Evolutionary conservation across 441 rosid genomes (phyloP).

Genomic region (Metrosideros polymorpha): DNA sequence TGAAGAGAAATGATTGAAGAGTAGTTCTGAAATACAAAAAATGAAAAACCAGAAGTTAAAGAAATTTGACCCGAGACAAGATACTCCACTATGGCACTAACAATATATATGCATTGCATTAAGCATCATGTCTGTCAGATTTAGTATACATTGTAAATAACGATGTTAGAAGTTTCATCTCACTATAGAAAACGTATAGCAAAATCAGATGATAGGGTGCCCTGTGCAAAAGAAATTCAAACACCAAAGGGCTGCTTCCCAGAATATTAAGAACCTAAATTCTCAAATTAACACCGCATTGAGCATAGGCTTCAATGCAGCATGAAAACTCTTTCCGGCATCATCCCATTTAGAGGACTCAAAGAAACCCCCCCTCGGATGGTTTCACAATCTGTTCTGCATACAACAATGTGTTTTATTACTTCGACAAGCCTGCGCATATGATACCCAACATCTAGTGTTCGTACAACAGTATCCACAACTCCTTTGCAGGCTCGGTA

Average conservation of each 20-base stretch:
- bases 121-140: not conserved
- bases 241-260: not conserved
- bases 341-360: not conserved
- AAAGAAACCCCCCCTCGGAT: not conserved
- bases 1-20: conserved; percentile 65
- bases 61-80: not conserved
- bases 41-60: not conserved
- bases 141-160: not conserved
- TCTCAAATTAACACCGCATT: not conserved
- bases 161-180: not conserved
- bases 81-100: not conserved
- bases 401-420: conserved; percentile 1
- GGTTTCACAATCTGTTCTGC: conserved; percentile 1
- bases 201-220: not conserved
- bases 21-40: conserved; percentile 38
- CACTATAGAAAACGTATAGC: not conserved
- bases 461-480: not conserved
- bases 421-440: not conserved
- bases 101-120: not conserved
- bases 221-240: not conserved
- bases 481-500: not conserved
- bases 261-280: not conserved
- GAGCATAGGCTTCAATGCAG: not conserved
- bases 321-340: not conserved
- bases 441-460: not conserved